phyloP scores from a whole-genome alignment of 106 monocot genomes.

The Acanthochlamys bracteata region DNA sequence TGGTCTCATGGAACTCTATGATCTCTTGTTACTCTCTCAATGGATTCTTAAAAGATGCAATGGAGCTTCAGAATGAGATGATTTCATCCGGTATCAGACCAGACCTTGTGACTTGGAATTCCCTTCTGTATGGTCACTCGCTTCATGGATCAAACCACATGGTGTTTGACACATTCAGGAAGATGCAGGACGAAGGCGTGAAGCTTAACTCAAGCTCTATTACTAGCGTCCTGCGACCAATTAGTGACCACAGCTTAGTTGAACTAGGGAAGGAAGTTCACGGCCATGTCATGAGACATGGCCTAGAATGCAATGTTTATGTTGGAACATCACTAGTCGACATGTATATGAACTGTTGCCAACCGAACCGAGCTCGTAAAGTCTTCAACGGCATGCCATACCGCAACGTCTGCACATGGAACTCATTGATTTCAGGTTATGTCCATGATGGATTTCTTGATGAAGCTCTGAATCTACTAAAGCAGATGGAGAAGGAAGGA shows the following conservation, averaged over 20 bases:
- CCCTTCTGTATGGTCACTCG: conserved; percentile 45
- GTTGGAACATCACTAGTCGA: conserved; percentile 49
- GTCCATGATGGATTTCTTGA: conserved; percentile 25
- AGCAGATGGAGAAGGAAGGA: conserved; percentile 39
- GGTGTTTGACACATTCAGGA: conserved; percentile 22
- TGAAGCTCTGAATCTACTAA: conserved; percentile 36
- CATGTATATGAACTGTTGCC: conserved; percentile 57
- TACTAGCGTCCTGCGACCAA: conserved; percentile 28
- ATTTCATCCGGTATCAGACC: conserved; percentile 22
- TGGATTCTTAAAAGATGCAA: conserved; percentile 32
- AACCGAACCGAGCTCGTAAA: conserved; percentile 20
- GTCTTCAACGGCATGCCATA: conserved; percentile 36
- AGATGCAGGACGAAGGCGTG: conserved; percentile 25
- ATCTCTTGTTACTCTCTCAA: conserved; percentile 45
- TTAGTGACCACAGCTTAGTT: conserved; percentile 19
- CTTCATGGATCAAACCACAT: conserved; percentile 19
- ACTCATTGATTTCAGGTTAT: conserved; percentile 49
- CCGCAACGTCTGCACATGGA: conserved; percentile 48
- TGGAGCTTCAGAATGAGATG: conserved; percentile 36
- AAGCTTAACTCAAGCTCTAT: conserved; percentile 41
- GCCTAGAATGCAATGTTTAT: conserved; percentile 25
- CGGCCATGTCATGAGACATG: conserved; percentile 29
- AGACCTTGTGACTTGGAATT: conserved; percentile 53
- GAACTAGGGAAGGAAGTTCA: conserved; percentile 40
- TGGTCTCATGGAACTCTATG: conserved; percentile 62